Base-by-base conservation (phyloP, 2,329 filamentous ascomycete species). In the Aspergillus unguis region DNA sequence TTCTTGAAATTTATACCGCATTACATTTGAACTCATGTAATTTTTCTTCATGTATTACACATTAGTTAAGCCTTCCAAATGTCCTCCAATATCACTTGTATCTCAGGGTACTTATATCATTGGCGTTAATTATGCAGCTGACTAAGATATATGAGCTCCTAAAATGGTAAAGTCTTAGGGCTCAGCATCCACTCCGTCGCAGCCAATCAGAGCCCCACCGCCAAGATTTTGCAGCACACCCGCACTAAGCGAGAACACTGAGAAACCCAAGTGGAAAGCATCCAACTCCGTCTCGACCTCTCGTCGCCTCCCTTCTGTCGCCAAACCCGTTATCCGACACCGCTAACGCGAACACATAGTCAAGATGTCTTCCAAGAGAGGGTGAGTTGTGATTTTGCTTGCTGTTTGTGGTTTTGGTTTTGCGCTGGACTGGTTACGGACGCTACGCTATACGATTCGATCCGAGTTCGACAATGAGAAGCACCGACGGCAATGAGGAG, bases 361-460 rank as follows among this genome's bases (percentile, higher is more conserved):
- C 73, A 76, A 71, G 63, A 78, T 78, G 76, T 77, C 76, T 76
- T 77, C 76, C 71, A 75, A 75, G 64, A 74, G 75, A 75, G 75
- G 75, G 76, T 78, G 71, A 72, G 75, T 72, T 52, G 53, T 55
- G 58, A 49, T 47, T 56, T 42, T 56, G 43, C 31, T 52, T 58
- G n/a, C 33, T 52, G 27, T 48, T 52, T 53, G 36, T 48, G 54
- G 47, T 59, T 55, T 53, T 54, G 47, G 47, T 44, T 51, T 42
- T 53, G 56, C 56, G 55, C 57, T 57, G 52, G 50, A 50, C 44
- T 48, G 17, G 17, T 17, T 17, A 17, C 17, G 17, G 17, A 48
- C 38, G 23, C 8, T 26, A 33, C 29, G 47, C 29, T 26, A 29
- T 37, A 28, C 38, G 37, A n/a, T 35, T 42, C 47, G 32, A 37